Evolutionary conservation across 805 yeast genomes (phyloP).

Genomic region (Komagataella phaffii): DNA sequence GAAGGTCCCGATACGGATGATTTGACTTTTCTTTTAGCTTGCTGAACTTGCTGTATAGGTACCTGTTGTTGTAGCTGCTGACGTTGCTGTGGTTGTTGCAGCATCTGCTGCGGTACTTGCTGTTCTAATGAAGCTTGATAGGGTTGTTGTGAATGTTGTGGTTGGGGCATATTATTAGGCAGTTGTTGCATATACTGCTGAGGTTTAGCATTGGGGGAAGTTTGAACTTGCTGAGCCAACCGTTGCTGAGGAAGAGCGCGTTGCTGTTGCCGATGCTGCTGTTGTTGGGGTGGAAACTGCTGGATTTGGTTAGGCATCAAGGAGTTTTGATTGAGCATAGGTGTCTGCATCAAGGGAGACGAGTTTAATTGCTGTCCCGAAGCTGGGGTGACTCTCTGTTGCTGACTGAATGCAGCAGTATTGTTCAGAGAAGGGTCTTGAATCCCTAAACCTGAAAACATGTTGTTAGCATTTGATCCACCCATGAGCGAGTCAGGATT

Average conservation of each 20-base stretch:
- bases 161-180: conserved; percentile 1
- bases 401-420: conserved; percentile 7
- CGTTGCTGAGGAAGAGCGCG: conserved; percentile 2
- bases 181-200: neutral
- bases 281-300: conserved; percentile 13
- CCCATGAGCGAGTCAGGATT: conserved; percentile 4
- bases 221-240: conserved; percentile 1
- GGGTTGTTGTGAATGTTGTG: conserved; percentile 9
- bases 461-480: neutral
- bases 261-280: conserved; percentile 10
- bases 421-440: conserved; percentile 1
- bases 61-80: conserved; percentile 12
- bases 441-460: neutral
- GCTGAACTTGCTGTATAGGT: conserved; percentile 13
- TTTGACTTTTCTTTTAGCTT: conserved; percentile 1
- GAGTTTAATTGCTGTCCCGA: neutral
- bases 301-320: conserved; percentile 12
- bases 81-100: conserved; percentile 14
- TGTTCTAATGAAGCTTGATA: conserved; percentile 5
- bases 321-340: conserved; percentile 4
- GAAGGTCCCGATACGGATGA: neutral
- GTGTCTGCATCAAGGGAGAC: conserved; percentile 3
- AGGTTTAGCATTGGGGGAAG: conserved; percentile 2
- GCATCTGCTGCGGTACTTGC: conserved; percentile 10
- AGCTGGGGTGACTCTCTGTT: neutral